Evolutionary conservation across 805 yeast species (phyloP).

Genomic region (Huiozyma naganishii): DNA sequence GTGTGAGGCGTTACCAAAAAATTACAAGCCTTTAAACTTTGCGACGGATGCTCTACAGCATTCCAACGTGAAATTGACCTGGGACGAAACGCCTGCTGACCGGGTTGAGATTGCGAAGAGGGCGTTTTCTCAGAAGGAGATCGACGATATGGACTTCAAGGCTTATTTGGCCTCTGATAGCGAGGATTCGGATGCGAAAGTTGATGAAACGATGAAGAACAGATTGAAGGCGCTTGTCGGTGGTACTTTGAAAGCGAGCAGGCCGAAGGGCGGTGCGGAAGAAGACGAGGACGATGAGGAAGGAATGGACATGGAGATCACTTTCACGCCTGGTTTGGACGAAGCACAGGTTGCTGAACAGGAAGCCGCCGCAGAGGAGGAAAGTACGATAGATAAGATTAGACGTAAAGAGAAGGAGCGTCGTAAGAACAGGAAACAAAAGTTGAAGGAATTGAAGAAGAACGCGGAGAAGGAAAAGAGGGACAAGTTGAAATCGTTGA

Average conservation of each 20-base stretch:
- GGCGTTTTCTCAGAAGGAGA: slow-evolving; percentile 79
- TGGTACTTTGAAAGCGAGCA: slow-evolving; percentile 27
- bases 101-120: slow-evolving; percentile 64
- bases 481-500: slow-evolving; percentile 29
- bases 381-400: slow-evolving; percentile 68
- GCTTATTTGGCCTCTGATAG: slow-evolving; percentile 85
- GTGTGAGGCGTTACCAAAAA: slow-evolving; percentile 61
- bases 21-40: slow-evolving; percentile 69
- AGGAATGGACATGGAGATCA: slow-evolving; percentile 87
- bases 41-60: slow-evolving; percentile 94
- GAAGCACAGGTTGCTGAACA: slow-evolving; percentile 25
- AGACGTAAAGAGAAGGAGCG: slow-evolving; percentile 89
- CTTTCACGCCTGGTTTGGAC: slow-evolving; percentile 81
- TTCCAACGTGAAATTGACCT: slow-evolving; percentile 89
- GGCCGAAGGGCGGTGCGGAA: slow-evolving; percentile 32
- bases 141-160: slow-evolving; percentile 82
- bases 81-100: slow-evolving; percentile 98
- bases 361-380: slow-evolving; percentile 38
- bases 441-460: slow-evolving; percentile 50
- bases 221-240: slow-evolving; percentile 55
- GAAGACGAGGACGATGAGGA: slow-evolving; percentile 42
- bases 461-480: slow-evolving; percentile 42
- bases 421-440: slow-evolving; percentile 72
- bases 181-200: slow-evolving; percentile 39
- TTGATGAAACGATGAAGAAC: slow-evolving; percentile 31